phyloP scores from a whole-genome alignment of 345 rosid genomes.

The Melastoma malabathricum region DNA sequence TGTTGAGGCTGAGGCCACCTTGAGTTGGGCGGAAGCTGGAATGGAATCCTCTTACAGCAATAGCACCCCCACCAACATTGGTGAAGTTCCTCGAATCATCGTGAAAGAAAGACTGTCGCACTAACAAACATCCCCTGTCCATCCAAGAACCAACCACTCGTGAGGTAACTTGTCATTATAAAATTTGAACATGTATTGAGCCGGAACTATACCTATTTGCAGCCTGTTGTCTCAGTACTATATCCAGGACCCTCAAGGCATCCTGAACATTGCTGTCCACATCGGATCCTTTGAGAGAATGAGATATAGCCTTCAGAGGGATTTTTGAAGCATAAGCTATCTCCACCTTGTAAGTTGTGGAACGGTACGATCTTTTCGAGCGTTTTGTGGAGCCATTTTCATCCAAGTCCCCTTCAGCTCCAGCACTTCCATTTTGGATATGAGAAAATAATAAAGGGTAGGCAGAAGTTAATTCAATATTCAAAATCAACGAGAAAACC shows the following conservation, averaged over 20 bases:
- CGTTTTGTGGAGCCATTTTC: constrained; percentile 26
- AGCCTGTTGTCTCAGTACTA: constrained; percentile 69
- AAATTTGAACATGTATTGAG: constrained; percentile 4
- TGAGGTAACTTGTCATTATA: not conserved
- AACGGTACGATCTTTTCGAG: constrained; percentile 36
- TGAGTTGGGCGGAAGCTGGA: constrained; percentile 81
- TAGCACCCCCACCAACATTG: constrained; percentile 64
- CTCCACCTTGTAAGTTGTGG: constrained; percentile 43
- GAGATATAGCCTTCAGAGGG: constrained; percentile 40
- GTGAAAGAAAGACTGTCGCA: constrained; percentile 72
- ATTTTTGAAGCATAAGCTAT: constrained; percentile 46
- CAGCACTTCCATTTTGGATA: constrained; percentile 17
- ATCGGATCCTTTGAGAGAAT: constrained; percentile 33
- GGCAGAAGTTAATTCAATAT: too few species aligned
- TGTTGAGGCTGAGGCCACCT: constrained; percentile 72
- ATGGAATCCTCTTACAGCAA: constrained; percentile 60
- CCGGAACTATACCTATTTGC: constrained; percentile 37
- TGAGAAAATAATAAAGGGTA: not conserved
- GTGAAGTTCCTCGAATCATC: constrained; percentile 27
- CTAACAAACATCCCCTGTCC: constrained; percentile 73
- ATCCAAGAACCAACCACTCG: constrained; percentile 12
- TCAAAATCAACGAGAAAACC: too few species aligned
- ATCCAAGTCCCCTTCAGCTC: constrained; percentile 1
- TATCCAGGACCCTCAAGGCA: constrained; percentile 76
- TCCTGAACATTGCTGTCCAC: constrained; percentile 37